Conservation (phyloP, 768 basidiomycete species). For the Phanerodontia chrysosporium region DNA sequence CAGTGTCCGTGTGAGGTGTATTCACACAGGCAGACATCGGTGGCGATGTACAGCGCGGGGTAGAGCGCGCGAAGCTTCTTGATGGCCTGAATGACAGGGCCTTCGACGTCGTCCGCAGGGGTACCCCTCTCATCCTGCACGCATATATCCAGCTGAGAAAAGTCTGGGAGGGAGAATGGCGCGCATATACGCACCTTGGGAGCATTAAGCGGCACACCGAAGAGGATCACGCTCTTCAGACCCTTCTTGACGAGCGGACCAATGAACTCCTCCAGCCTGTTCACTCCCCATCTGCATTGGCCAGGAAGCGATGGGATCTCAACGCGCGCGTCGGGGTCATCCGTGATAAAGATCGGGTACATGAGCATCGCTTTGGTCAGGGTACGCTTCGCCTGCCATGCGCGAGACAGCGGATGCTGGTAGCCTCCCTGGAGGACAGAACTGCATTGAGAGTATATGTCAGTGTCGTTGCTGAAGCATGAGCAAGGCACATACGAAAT, state of each 20-base stretch:
- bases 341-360: constrained; percentile 98
- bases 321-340: constrained; percentile 82
- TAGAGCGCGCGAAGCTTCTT: constrained; percentile 70
- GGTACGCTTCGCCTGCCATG: constrained; percentile 79
- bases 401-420: constrained; percentile 83
- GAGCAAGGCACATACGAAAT: constrained; percentile 9
- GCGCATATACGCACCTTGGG: constrained; percentile 50
- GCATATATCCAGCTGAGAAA: neutral
- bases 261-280: constrained; percentile 83
- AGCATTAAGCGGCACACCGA: constrained; percentile 85
- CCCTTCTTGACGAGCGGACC: constrained; percentile 88
- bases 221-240: constrained; percentile 86
- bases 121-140: constrained; percentile 74
- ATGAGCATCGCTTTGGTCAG: constrained; percentile 93
- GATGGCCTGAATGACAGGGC: constrained; percentile 95
- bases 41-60: constrained; percentile 84
- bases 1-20: constrained; percentile 99
- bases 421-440: constrained; percentile 92
- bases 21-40: constrained; percentile 98
- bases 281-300: constrained; percentile 93
- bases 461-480: neutral
- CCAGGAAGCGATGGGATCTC: constrained; percentile 77
- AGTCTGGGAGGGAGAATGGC: neutral
- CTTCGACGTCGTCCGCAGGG: constrained; percentile 84
- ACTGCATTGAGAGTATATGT: constrained; percentile 27